Evolutionary conservation across 1,139 yeast species (phyloP).

Genomic region (Magnusiomyces sp.): DNA sequence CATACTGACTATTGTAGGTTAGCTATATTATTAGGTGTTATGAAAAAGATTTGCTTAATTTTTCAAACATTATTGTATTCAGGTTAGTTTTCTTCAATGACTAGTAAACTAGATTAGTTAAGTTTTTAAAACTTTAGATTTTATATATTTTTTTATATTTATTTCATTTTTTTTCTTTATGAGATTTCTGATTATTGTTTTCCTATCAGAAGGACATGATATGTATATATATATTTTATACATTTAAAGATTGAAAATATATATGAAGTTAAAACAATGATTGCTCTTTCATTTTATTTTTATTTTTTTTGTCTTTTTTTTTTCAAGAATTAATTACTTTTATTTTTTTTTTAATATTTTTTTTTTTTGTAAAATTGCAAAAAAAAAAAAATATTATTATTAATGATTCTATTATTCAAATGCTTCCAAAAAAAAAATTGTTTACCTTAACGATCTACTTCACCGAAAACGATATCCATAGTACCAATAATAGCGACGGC

Average conservation of each 20-base stretch:
- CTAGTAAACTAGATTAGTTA: too few species aligned
- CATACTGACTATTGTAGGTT: too few species aligned
- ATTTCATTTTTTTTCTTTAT: too few species aligned
- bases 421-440: constrained; percentile 11
- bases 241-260: neutral
- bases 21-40: too few species aligned
- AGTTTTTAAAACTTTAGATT: too few species aligned
- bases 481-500: constrained; percentile 93
- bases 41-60: too few species aligned
- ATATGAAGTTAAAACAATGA: neutral
- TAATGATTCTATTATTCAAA: too few species aligned
- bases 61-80: too few species aligned
- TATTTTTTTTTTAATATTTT: neutral
- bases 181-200: too few species aligned
- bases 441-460: constrained; percentile 64
- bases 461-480: constrained; percentile 92
- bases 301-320: constrained; percentile 10
- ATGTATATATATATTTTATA: neutral
- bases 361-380: constrained; percentile 8
- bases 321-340: neutral
- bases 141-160: too few species aligned
- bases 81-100: too few species aligned
- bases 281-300: neutral
- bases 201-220: neutral
- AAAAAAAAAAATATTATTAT: neutral